A percentile compares a stretch with the other conserved stretches of the same genome.
These are phyloP conservation scores for Domatiomyces globalis DNA, from an alignment of 2,329 filamentous ascomycete species.

Conservation along the genomic window DNA sequence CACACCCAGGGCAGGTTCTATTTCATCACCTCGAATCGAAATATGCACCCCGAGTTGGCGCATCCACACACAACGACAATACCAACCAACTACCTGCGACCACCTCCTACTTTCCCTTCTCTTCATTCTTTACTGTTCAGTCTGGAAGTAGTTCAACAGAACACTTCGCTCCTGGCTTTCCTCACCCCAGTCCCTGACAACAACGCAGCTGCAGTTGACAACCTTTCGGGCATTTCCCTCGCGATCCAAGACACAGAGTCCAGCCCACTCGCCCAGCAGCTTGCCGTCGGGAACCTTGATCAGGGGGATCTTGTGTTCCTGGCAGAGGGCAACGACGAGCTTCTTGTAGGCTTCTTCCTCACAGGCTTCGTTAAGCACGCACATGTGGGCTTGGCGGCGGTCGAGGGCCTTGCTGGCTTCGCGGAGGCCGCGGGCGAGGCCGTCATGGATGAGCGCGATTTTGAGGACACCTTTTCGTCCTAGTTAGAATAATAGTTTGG, in stretches of 20 bases:
- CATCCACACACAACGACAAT: background rate
- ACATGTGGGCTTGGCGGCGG: constrained; percentile 98
- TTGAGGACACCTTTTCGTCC: constrained; percentile 57
- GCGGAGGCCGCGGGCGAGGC: constrained; percentile 92
- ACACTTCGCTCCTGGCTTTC: constrained; percentile 97
- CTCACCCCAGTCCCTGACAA: constrained; percentile 99
- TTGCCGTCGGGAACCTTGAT: constrained; percentile 99
- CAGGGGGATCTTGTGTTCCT: constrained; percentile 98
- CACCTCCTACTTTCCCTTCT: background rate
- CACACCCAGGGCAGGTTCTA: background rate
- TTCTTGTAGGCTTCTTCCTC: constrained; percentile 99
- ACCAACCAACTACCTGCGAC: background rate
- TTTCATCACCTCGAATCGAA: background rate
- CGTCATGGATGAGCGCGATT: constrained; percentile 98
- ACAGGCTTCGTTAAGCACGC: constrained; percentile 98
- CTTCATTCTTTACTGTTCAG: constrained; percentile 36
- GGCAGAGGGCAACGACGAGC: constrained; percentile 95
- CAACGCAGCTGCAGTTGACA: constrained; percentile 99
- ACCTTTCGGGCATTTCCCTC: constrained; percentile 99
- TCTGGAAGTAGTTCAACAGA: constrained; percentile 99
- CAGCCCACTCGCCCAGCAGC: constrained; percentile 99
- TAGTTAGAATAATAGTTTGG: background rate
- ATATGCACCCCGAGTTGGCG: background rate
- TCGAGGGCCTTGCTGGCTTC: constrained; percentile 98
- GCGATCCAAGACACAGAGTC: constrained; percentile 96